Percentiles rank a stretch among this genome's conserved stretches.
Conservation (phyloP, 2,329 filamentous ascomycete genomes). For the Corniculantispora saksenae region DNA sequence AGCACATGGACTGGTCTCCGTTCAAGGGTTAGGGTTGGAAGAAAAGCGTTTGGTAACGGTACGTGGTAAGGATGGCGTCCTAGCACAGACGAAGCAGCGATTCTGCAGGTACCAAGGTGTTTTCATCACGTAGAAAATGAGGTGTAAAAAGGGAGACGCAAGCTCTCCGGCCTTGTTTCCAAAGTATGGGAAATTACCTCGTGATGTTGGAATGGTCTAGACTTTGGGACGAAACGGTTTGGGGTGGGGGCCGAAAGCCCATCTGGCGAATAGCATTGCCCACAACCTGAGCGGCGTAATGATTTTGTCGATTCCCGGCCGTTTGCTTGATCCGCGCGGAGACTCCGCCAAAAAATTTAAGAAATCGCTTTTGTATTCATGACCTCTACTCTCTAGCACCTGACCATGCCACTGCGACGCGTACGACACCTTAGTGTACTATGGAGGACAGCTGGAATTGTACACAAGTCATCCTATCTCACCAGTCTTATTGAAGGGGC, state of each 20-base stretch:
- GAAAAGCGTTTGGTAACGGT: not conserved
- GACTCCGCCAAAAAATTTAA: not conserved
- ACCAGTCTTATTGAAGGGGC: not conserved
- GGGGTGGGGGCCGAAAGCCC: not conserved
- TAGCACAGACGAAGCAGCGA: not conserved
- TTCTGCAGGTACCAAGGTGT: not conserved
- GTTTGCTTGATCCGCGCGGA: not conserved
- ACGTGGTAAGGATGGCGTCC: not conserved
- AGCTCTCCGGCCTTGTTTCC: not conserved
- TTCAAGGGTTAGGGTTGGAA: not conserved
- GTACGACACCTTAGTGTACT: not conserved
- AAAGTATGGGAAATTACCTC: not conserved
- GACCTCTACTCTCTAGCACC: not conserved
- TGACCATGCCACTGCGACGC: not conserved
- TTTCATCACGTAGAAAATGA: not conserved
- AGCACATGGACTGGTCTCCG: not conserved
- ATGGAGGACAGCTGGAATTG: not conserved
- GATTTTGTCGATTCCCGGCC: not conserved
- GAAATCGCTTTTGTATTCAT: not conserved
- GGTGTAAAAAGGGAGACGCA: not conserved
- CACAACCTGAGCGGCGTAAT: not conserved
- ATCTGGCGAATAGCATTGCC: not conserved
- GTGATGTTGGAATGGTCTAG: not conserved
- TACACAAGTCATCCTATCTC: not conserved
- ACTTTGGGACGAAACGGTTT: not conserved